Conservation (phyloP, 768 basidiomycete species). For the Suillus weaverae region DNA sequence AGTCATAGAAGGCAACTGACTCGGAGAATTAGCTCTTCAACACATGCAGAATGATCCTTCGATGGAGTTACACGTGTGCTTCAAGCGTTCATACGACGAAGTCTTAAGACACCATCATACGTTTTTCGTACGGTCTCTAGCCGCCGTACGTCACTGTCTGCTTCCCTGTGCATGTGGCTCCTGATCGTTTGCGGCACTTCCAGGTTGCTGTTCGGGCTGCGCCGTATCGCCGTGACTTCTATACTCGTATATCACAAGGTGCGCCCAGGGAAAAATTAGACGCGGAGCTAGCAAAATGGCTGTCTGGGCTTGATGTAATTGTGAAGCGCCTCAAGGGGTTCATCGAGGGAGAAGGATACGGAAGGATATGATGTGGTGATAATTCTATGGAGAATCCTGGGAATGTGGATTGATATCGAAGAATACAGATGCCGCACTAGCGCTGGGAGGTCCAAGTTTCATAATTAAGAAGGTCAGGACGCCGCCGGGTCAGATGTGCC, state of each 20-base stretch:
- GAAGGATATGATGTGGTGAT: conserved; percentile 43
- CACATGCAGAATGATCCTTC: conserved; percentile 56
- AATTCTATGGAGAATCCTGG: conserved; percentile 20
- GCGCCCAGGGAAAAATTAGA: conserved; percentile 61
- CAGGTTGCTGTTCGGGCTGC: conserved; percentile 66
- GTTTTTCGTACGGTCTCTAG: conserved; percentile 60
- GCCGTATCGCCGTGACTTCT: conserved; percentile 63
- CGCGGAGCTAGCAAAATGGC: conserved; percentile 59
- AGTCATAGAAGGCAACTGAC: not conserved
- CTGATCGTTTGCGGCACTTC: not conserved
- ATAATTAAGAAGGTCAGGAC: not conserved
- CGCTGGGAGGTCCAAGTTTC: not conserved
- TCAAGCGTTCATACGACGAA: conserved; percentile 68
- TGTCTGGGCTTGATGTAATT: conserved; percentile 57
- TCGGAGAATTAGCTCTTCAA: conserved; percentile 46
- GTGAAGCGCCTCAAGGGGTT: conserved; percentile 53
- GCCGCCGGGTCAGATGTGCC: not conserved
- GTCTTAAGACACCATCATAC: conserved; percentile 67
- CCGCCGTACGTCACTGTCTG: conserved; percentile 26
- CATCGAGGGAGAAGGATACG: conserved; percentile 57
- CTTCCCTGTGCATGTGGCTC: not conserved
- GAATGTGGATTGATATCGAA: conserved; percentile 5
- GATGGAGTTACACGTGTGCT: conserved; percentile 63
- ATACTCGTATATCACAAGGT: conserved; percentile 60
- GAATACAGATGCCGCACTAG: not conserved